Conservation (phyloP, 441 rosid species). For the Daphne laureola region DNA sequence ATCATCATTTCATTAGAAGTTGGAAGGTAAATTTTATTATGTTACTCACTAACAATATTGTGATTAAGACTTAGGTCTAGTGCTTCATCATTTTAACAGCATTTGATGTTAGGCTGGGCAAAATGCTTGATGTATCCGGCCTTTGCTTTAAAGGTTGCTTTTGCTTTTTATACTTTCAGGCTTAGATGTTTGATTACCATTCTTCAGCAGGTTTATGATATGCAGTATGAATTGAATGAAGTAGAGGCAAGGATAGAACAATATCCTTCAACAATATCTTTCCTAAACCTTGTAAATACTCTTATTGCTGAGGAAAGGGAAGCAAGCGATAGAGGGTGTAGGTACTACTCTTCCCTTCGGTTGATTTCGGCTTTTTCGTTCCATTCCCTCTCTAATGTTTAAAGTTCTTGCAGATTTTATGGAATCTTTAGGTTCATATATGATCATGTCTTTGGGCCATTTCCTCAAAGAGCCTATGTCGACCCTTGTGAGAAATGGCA, state of each 20-base stretch:
- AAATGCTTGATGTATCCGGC: too few relatives aligned
- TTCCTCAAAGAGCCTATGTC: constrained; percentile 92
- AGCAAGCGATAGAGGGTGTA: constrained; percentile 78
- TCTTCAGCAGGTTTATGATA: constrained; percentile 69
- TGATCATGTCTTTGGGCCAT: constrained; percentile 94
- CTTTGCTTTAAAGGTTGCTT: too few relatives aligned
- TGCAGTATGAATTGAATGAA: constrained; percentile 98
- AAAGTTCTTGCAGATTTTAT: constrained; percentile 60
- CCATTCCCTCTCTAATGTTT: constrained; percentile 17
- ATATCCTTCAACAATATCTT: constrained; percentile 91
- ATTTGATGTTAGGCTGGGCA: too few relatives aligned
- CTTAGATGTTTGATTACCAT: too few relatives aligned
- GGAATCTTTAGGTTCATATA: constrained; percentile 89
- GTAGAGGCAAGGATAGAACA: constrained; percentile 93
- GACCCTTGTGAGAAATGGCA: constrained; percentile 98
- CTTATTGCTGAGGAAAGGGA: constrained; percentile 91
- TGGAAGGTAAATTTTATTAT: too few relatives aligned
- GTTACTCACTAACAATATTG: too few relatives aligned
- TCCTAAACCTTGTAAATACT: constrained; percentile 79
- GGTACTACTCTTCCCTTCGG: constrained; percentile 42
- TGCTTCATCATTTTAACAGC: too few relatives aligned
- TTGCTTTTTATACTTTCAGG: too few relatives aligned
- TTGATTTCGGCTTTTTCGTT: constrained; percentile 15
- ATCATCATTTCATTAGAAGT: too few relatives aligned
- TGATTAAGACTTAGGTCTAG: too few relatives aligned